A percentile compares a stretch with the other conserved stretches of the same genome.
Conservation (phyloP, 2,329 filamentous ascomycete genomes). For the Fusarium sambucinum region DNA sequence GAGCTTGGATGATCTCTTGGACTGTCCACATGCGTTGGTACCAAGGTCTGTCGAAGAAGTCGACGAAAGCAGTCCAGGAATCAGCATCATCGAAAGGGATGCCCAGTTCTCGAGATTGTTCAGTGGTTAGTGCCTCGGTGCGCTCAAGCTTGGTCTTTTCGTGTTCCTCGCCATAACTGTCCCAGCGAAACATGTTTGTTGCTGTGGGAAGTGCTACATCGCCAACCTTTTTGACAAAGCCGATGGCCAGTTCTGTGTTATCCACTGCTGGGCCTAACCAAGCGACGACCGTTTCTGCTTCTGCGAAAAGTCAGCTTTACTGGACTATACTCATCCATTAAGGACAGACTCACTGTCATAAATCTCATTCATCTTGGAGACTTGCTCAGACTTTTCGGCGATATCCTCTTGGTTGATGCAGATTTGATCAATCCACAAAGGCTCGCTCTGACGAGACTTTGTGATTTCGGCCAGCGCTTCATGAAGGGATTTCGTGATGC, state of each 20-base stretch:
- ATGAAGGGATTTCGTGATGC: slow-evolving; percentile 24
- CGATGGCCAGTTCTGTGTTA: slow-evolving; percentile 3
- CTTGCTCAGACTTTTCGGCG: slow-evolving; percentile 27
- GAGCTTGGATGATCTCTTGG: slow-evolving; percentile 41
- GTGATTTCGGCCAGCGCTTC: slow-evolving; percentile 19
- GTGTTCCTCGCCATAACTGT: slow-evolving; percentile 12
- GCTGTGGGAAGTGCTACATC: slow-evolving; percentile 29
- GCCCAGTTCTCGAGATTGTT: slow-evolving; percentile 21
- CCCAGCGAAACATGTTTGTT: slow-evolving; percentile 33
- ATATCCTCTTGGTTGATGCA: slow-evolving; percentile 36
- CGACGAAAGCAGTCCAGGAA: slow-evolving; percentile 21
- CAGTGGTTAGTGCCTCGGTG: slow-evolving; percentile 11
- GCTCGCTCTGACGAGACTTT: slow-evolving; percentile 19
- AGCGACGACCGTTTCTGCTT: slow-evolving; percentile 38
- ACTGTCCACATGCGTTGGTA: slow-evolving; percentile 42
- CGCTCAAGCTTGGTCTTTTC: slow-evolving; percentile 25
- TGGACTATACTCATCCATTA: rapidly evolving
- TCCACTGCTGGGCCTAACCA: slow-evolving; percentile 29
- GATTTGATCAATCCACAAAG: slow-evolving; percentile 39
- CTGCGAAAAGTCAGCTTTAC: not conserved
- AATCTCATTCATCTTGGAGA: slow-evolving; percentile 36
- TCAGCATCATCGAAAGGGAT: slow-evolving; percentile 27
- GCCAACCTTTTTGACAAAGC: slow-evolving; percentile 27
- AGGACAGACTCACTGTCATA: slow-evolving; percentile 27
- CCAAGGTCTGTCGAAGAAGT: slow-evolving; percentile 38